These are phyloP conservation scores for Yueomyces sp. DNA, from an alignment of 805 yeast species.

Conservation along the genomic window DNA sequence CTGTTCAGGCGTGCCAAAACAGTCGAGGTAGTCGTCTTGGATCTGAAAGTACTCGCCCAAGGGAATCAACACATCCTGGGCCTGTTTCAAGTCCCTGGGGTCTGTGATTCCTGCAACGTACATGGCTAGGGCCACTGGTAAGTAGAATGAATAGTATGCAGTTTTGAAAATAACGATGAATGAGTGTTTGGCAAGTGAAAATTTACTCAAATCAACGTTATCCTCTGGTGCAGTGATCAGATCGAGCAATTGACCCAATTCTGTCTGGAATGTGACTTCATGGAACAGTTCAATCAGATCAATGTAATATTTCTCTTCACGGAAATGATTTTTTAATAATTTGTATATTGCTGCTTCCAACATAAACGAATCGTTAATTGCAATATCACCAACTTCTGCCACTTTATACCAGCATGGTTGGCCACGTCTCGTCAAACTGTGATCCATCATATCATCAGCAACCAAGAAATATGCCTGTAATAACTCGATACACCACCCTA, in stretches of 20 bases:
- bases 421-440: slow-evolving; percentile 91
- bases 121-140: slow-evolving; percentile 97
- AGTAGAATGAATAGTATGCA: slow-evolving; percentile 91
- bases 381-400: slow-evolving; percentile 75
- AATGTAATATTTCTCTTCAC: slow-evolving; percentile 65
- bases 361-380: slow-evolving; percentile 96
- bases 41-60: slow-evolving; percentile 98
- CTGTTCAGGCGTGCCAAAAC: slow-evolving; percentile 94
- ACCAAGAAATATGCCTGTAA: slow-evolving; percentile 94
- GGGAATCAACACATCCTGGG: slow-evolving; percentile 75
- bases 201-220: slow-evolving; percentile 74
- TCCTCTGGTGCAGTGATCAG: slow-evolving; percentile 96
- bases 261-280: slow-evolving; percentile 95
- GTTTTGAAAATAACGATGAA: slow-evolving; percentile 95
- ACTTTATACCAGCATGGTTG: slow-evolving; percentile 95
- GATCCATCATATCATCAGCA: slow-evolving; percentile 98
- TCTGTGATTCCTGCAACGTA: slow-evolving; percentile 68
- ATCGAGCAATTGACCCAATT: slow-evolving; percentile 90
- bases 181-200: slow-evolving; percentile 79
- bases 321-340: slow-evolving; percentile 80
- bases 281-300: slow-evolving; percentile 90
- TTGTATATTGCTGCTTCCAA: slow-evolving; percentile 89
- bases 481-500: slow-evolving; percentile 93
- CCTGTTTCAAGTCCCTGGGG: slow-evolving; percentile 74
- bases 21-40: slow-evolving; percentile 94